Evolutionary conservation across 2,329 filamentous ascomycete species (phyloP).

Genomic region (Colletotrichum camelliae): DNA sequence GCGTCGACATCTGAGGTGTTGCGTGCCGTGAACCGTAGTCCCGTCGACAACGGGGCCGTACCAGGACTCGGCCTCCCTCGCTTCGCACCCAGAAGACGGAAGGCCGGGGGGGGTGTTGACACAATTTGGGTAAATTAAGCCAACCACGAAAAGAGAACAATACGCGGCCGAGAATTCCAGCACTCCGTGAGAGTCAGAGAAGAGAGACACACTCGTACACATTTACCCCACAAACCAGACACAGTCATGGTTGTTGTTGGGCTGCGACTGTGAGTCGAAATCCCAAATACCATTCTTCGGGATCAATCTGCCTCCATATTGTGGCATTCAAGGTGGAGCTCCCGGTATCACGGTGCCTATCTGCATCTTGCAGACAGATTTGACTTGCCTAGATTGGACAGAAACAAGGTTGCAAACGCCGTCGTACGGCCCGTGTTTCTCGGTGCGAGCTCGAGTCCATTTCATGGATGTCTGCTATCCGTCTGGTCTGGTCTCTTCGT

Average conservation of each 20-base stretch:
- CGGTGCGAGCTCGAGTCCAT: neutral
- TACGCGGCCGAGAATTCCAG: neutral
- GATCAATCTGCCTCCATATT: neutral
- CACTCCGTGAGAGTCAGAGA: neutral
- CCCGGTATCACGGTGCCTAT: constrained; percentile 14
- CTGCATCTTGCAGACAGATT: constrained; percentile 16
- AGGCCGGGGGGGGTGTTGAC: constrained; percentile 15
- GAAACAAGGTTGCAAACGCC: constrained; percentile 11
- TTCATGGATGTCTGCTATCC: neutral
- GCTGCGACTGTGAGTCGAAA: neutral
- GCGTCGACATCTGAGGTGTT: neutral
- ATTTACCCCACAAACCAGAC: constrained; percentile 9
- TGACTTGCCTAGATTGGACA: constrained; percentile 16
- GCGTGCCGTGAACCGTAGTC: neutral
- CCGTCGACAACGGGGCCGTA: neutral
- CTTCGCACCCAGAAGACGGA: constrained; percentile 10
- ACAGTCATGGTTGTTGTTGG: neutral
- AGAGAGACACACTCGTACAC: neutral
- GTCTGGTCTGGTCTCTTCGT: neutral
- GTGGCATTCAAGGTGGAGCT: constrained; percentile 15
- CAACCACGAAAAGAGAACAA: constrained; percentile 2
- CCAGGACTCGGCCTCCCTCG: constrained; percentile 3
- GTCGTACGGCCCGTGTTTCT: constrained; percentile 13
- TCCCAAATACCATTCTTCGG: neutral
- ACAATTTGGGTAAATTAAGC: constrained; percentile 22